Percentiles rank a stretch among this genome's conserved stretches.
These are phyloP conservation scores for Saccharomycopsis sp. DNA, from an alignment of 805 yeast species.

Conservation along the genomic window DNA sequence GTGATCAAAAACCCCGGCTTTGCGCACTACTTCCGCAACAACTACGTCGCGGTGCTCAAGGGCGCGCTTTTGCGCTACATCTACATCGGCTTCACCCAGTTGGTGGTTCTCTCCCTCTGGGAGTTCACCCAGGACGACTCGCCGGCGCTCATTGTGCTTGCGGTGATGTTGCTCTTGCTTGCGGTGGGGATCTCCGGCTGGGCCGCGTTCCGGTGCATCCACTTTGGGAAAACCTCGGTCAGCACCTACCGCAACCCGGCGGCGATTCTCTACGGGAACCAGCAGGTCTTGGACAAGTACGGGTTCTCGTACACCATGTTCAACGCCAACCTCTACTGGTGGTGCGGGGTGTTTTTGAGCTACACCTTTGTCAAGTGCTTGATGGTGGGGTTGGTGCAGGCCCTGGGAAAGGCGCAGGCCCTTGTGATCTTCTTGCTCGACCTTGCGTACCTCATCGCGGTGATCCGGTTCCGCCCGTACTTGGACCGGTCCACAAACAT, in stretches of 20 bases:
- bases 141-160: constrained; percentile 79
- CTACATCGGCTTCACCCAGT: constrained; percentile 79
- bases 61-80: constrained; percentile 76
- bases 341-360: constrained; percentile 57
- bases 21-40: constrained; percentile 42
- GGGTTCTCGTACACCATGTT: constrained; percentile 91
- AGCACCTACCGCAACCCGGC: constrained; percentile 70
- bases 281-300: constrained; percentile 62
- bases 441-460: constrained; percentile 54
- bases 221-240: constrained; percentile 58
- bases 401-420: constrained; percentile 75
- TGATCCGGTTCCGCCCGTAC: constrained; percentile 66
- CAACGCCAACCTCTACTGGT: constrained; percentile 75
- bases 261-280: constrained; percentile 77
- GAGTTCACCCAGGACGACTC: constrained; percentile 80
- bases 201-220: constrained; percentile 57
- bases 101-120: constrained; percentile 75
- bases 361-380: constrained; percentile 62
- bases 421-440: constrained; percentile 72
- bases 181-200: constrained; percentile 55
- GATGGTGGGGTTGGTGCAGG: constrained; percentile 74
- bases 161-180: constrained; percentile 61
- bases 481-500: constrained; percentile 79
- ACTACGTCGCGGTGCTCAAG: constrained; percentile 58
- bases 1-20: constrained; percentile 41